Conservation (phyloP, 441 rosid species). For the Syzygium malaccense region DNA sequence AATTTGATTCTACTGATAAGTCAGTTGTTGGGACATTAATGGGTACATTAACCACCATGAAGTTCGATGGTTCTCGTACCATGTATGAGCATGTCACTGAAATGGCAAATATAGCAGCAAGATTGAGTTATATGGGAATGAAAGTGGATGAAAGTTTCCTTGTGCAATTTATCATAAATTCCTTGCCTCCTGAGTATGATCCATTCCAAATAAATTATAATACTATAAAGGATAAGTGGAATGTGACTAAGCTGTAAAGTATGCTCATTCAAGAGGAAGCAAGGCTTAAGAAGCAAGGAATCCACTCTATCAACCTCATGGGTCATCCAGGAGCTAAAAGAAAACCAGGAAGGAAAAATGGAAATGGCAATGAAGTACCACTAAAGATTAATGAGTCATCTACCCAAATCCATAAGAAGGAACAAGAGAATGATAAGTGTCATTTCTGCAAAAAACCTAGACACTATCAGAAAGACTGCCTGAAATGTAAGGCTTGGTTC, state of each 20-base stretch:
- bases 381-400: not conserved
- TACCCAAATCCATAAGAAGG: not conserved
- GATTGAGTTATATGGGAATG: not conserved
- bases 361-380: not conserved
- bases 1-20: not conserved
- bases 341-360: not conserved
- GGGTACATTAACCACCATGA: not conserved
- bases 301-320: not conserved
- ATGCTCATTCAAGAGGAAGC: not conserved
- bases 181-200: not conserved
- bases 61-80: not conserved
- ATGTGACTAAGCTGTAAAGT: not conserved
- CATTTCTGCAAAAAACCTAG: not conserved
- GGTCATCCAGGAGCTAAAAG: not conserved
- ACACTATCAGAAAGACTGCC: not conserved
- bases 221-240: not conserved
- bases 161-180: not conserved
- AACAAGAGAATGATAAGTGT: not conserved
- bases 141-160: not conserved
- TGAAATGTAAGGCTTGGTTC: not conserved
- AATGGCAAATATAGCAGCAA: slow-evolving; percentile 1
- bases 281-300: not conserved
- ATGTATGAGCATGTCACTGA: not conserved
- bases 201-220: slow-evolving; percentile 2
- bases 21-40: not conserved